Conservation (phyloP, 495 filamentous ascomycete species). For the Baudoinia panamericana region DNA sequence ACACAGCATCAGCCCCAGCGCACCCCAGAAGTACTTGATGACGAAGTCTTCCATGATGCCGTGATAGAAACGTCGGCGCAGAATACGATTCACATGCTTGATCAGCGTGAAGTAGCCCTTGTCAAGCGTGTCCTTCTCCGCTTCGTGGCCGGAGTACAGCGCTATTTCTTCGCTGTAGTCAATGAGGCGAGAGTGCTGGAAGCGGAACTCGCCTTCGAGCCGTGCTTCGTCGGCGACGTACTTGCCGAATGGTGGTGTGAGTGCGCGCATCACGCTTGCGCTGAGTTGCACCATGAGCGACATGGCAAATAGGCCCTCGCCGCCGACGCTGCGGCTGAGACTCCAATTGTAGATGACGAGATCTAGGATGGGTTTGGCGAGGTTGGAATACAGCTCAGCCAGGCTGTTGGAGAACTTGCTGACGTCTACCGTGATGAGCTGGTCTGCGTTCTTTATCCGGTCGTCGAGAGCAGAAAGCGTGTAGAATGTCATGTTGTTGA, state of each 20-base stretch:
- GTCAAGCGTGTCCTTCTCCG: conserved; percentile 91
- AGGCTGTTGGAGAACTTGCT: conserved; percentile 90
- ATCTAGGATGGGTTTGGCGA: conserved; percentile 91
- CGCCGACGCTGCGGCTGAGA: conserved; percentile 81
- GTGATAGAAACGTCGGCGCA: conserved; percentile 80
- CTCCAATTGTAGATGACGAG: conserved; percentile 95
- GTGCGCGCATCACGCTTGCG: conserved; percentile 78
- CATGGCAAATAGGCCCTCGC: conserved; percentile 91
- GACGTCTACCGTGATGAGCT: conserved; percentile 92
- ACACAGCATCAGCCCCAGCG: conserved; percentile 83
- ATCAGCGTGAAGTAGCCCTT: conserved; percentile 98
- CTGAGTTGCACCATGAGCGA: conserved; percentile 84
- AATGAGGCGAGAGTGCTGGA: conserved; percentile 85
- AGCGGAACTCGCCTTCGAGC: conserved; percentile 90
- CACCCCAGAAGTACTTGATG: conserved; percentile 98
- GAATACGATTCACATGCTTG: conserved; percentile 94
- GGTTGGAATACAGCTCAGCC: conserved; percentile 88
- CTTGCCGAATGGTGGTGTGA: conserved; percentile 96
- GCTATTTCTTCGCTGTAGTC: conserved; percentile 93
- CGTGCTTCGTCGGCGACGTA: conserved; percentile 94
- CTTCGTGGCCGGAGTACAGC: conserved; percentile 82
- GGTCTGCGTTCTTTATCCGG: conserved; percentile 96
- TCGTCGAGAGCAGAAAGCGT: conserved; percentile 89
- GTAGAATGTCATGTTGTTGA: conserved; percentile 95
- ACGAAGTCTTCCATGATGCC: conserved; percentile 99